Base-by-base conservation (phyloP, 163 green algal genomes). In the Scenedesmus sp. region DNA sequence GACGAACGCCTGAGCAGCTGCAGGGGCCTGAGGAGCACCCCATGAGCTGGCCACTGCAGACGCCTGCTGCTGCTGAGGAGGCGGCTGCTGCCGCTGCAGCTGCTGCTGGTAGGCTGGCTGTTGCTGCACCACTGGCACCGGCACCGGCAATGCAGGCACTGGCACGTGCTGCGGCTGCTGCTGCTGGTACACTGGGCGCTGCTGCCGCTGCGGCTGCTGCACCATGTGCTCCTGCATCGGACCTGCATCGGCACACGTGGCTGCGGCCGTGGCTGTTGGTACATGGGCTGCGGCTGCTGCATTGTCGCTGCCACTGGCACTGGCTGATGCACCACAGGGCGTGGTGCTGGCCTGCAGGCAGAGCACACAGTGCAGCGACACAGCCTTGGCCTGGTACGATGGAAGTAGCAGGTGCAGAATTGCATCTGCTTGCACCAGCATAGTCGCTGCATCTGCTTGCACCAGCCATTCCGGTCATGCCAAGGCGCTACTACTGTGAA, bases 71-170 rank as follows among this genome's bases (percentile, higher is more conserved):
- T 83, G 68, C 42, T 49, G 65, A 2, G 2, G 49, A 5, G 59
- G 83, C 61, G 4, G 84, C 61, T 91, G 78, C 56, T 87, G 91
- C 59, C 65, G 81, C 43, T 86, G 92, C 78, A 33, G 92, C 43
- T 85, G 87, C 49, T 42, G 79, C 83, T 80, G 81, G 73, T 76
- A 76, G 65, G 65, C 65, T 76, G 70, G 79, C 84, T 78, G 72
- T 46, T 12, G 85, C 33, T 68, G 65, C 82, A 24, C 44, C 53
- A 46, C 78, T 9, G 6, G 61, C 59, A 24, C 44, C 16, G 53
- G 43, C 42, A 86, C 42, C 16, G 53, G 43, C 42, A 86, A 20
- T 65, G 33, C 30, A 18, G 35, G 72, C 72, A 44, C 35, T 51
- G 37, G 72, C 18, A n/a, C 35, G 16, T 16, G 72, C 35, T 49